These are phyloP conservation scores for Priceomyces melissophilus DNA, from an alignment of 805 yeast genomes.

Conservation along the genomic window DNA sequence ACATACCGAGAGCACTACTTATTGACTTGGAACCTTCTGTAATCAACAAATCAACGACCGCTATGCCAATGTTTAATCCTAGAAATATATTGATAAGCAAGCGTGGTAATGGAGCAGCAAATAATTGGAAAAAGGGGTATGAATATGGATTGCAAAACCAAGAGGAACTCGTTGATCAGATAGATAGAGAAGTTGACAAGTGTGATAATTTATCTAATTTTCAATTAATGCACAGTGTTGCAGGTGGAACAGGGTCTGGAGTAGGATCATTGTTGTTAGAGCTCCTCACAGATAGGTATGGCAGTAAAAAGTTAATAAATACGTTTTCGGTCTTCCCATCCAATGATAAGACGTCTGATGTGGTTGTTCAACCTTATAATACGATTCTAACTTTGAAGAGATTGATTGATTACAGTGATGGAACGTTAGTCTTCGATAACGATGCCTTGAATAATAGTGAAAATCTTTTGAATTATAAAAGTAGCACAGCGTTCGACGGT, in stretches of 20 bases:
- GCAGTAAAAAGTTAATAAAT: slow-evolving; percentile 73
- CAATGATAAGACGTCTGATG: slow-evolving; percentile 76
- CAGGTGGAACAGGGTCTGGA: slow-evolving; percentile 99
- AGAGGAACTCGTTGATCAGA: slow-evolving; percentile 75
- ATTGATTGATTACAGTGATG: slow-evolving; percentile 80
- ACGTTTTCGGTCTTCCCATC: slow-evolving; percentile 88
- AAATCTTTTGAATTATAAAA: slow-evolving; percentile 28
- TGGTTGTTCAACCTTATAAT: slow-evolving; percentile 97
- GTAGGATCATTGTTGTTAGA: slow-evolving; percentile 83
- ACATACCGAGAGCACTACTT: slow-evolving; percentile 83
- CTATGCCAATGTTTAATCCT: slow-evolving; percentile 70
- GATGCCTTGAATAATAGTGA: slow-evolving; percentile 77
- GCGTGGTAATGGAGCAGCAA: slow-evolving; percentile 93
- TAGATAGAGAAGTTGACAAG: slow-evolving; percentile 86
- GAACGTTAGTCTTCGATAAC: slow-evolving; percentile 87
- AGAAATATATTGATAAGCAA: slow-evolving; percentile 74
- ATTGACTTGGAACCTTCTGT: slow-evolving; percentile 92
- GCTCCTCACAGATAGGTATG: slow-evolving; percentile 70
- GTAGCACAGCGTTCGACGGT: slow-evolving; percentile 65
- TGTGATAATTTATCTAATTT: slow-evolving; percentile 89
- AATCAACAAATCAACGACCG: slow-evolving; percentile 55
- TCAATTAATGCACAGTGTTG: slow-evolving; percentile 88
- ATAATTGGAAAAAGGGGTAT: slow-evolving; percentile 93
- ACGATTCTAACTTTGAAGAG: slow-evolving; percentile 78
- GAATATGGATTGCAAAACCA: slow-evolving; percentile 63